A percentile compares a stretch with the other conserved stretches of the same genome.
Conservation (phyloP, 2,329 filamentous ascomycete genomes). For the Aspergillus quadrilineatus region DNA sequence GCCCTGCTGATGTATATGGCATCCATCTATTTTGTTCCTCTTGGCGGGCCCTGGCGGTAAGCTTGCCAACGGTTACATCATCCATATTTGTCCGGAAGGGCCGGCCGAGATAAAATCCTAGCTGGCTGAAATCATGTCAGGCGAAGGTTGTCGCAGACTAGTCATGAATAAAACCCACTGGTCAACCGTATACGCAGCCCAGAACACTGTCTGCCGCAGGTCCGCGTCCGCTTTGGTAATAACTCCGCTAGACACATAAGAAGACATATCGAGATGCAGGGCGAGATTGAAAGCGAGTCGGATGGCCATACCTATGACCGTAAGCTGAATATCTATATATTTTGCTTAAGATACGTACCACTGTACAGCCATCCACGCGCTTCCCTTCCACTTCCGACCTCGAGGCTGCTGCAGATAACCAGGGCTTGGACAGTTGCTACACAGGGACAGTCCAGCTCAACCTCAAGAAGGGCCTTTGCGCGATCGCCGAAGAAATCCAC, state of each 20-base stretch:
- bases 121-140: neutral
- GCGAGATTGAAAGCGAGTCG: constrained; percentile 33
- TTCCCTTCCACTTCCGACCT: neutral
- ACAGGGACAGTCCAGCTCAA: constrained; percentile 1
- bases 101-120: constrained; percentile 1
- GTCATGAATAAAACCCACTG: neutral
- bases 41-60: neutral
- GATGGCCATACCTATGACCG: constrained; percentile 20
- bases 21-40: neutral
- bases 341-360: neutral
- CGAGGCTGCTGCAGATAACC: constrained; percentile 1
- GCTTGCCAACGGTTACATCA: constrained; percentile 1
- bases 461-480: constrained; percentile 1
- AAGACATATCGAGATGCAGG: constrained; percentile 28
- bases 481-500: constrained; percentile 1
- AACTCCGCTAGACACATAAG: constrained; percentile 16
- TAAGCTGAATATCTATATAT: neutral
- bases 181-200: constrained; percentile 31
- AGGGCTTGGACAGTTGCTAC: neutral
- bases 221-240: constrained; percentile 20
- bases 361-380: constrained; percentile 7
- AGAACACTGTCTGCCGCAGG: constrained; percentile 38
- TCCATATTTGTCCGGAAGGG: constrained; percentile 4
- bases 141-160: too few species aligned
- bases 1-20: neutral